phyloP scores from a whole-genome alignment of 1,284 basidiomycete species.

The Tilletia walkeri region DNA sequence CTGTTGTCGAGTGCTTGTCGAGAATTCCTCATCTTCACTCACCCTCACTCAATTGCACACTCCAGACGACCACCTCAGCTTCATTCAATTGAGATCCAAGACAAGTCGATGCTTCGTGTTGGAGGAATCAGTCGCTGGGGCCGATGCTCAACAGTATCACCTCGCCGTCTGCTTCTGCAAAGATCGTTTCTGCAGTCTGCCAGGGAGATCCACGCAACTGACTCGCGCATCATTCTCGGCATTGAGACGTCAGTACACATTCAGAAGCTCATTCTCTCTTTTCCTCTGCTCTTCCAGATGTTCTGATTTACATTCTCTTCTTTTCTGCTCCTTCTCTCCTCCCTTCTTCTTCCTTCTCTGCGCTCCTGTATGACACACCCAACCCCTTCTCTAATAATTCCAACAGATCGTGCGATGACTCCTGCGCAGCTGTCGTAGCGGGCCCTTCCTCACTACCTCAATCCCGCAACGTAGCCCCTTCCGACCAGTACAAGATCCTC shows the following conservation, averaged over 20 bases:
- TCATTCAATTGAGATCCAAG: no score
- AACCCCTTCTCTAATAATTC: neutral
- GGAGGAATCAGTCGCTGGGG: no score
- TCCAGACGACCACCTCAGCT: no score
- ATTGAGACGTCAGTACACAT: constrained; percentile 39
- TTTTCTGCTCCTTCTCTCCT: neutral
- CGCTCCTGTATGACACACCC: neutral
- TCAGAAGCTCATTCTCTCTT: neutral
- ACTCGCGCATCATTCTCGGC: constrained; percentile 33
- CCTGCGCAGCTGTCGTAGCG: constrained; percentile 46
- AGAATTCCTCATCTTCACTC: no score
- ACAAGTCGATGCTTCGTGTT: no score
- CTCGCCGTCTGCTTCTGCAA: no score
- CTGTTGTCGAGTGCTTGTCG: no score
- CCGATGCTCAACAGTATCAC: no score
- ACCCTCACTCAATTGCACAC: no score
- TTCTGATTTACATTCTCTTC: neutral
- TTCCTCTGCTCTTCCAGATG: neutral
- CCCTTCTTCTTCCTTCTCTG: neutral
- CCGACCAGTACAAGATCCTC: constrained; percentile 29
- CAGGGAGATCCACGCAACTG: no score
- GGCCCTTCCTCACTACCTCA: constrained; percentile 23
- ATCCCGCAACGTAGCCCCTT: neutral
- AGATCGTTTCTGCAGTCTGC: no score
- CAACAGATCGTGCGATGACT: constrained; percentile 51